phyloP scores from a whole-genome alignment of 192 early-diverging fungal genomes.

The Coemansia sp. region DNA sequence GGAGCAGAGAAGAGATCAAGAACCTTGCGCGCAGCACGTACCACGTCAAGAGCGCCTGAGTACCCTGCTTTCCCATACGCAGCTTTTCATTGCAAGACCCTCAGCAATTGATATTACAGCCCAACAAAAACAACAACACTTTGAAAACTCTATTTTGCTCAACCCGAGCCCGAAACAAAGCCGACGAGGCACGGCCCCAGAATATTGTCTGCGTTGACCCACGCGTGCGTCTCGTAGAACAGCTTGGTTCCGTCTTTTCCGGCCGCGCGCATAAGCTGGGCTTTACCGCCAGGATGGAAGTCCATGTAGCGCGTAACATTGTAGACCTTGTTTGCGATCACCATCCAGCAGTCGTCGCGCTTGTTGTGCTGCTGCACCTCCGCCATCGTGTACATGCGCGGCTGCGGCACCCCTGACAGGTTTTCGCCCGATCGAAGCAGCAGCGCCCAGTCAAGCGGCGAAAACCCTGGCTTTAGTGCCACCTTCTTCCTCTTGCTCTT shows the following conservation, averaged over 20 bases:
- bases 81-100: too few species aligned
- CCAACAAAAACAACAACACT: not conserved
- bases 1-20: conserved; percentile 29
- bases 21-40: conserved; percentile 13
- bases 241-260: conserved; percentile 91
- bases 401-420: conserved; percentile 48
- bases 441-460: conserved; percentile 91
- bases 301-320: conserved; percentile 86
- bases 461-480: conserved; percentile 81
- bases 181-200: conserved; percentile 82
- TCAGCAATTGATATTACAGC: too few species aligned
- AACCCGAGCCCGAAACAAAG: conserved; percentile 11
- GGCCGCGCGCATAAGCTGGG: conserved; percentile 76
- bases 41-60: conserved; percentile 29
- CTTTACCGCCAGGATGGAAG: conserved; percentile 89
- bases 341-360: conserved; percentile 85
- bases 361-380: conserved; percentile 78
- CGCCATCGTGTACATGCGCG: conserved; percentile 58
- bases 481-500: conserved; percentile 66
- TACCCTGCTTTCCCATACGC: not conserved
- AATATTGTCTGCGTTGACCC: conserved; percentile 93
- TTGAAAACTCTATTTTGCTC: not conserved
- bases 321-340: conserved; percentile 87
- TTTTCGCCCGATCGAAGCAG: conserved; percentile 73
- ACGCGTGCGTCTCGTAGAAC: conserved; percentile 85